Evolutionary conservation across 352 stramenopile species (phyloP).

Genomic region (Globisporangium recalcitrans): DNA sequence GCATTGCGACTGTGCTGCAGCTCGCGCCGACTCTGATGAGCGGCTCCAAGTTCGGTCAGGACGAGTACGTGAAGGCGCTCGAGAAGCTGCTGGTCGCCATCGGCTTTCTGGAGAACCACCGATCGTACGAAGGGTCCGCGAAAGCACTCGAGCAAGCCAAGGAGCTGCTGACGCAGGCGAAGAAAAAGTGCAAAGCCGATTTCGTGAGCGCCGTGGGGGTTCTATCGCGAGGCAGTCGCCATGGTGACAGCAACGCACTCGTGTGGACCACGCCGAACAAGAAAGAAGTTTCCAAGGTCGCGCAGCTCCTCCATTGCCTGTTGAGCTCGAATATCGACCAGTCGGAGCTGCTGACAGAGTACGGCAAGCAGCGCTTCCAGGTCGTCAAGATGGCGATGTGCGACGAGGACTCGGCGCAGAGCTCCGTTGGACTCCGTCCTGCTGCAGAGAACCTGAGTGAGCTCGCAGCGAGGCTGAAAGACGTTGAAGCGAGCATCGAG

Average conservation of each 20-base stretch:
- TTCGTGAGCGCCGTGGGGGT: conserved; percentile 68
- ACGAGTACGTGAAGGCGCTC: conserved; percentile 59
- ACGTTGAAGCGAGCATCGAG: conserved; percentile 54
- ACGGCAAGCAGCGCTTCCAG: conserved; percentile 65
- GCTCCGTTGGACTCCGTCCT: conserved; percentile 36
- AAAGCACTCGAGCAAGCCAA: conserved; percentile 66
- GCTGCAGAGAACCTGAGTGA: conserved; percentile 22
- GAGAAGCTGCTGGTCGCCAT: conserved; percentile 66
- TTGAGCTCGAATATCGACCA: conserved; percentile 49
- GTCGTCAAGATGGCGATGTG: conserved; percentile 49
- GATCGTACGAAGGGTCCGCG: conserved; percentile 63
- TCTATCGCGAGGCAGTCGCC: conserved; percentile 41
- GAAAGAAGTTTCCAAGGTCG: conserved; percentile 42
- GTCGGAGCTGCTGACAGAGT: conserved; percentile 50
- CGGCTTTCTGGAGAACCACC: conserved; percentile 62
- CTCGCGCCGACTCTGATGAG: conserved; percentile 59
- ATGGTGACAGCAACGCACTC: conserved; percentile 16
- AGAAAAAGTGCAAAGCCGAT: conserved; percentile 59
- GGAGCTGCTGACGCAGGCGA: conserved; percentile 53
- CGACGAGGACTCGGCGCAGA: conserved; percentile 21
- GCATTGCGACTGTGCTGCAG: conserved; percentile 19
- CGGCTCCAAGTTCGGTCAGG: conserved; percentile 66
- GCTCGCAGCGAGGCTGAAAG: conserved; percentile 30
- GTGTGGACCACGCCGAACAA: conserved; percentile 47
- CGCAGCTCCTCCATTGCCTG: conserved; percentile 61